phyloP scores from a whole-genome alignment of 2,329 filamentous ascomycete genomes.

The Hymenoscyphus fructigenus region DNA sequence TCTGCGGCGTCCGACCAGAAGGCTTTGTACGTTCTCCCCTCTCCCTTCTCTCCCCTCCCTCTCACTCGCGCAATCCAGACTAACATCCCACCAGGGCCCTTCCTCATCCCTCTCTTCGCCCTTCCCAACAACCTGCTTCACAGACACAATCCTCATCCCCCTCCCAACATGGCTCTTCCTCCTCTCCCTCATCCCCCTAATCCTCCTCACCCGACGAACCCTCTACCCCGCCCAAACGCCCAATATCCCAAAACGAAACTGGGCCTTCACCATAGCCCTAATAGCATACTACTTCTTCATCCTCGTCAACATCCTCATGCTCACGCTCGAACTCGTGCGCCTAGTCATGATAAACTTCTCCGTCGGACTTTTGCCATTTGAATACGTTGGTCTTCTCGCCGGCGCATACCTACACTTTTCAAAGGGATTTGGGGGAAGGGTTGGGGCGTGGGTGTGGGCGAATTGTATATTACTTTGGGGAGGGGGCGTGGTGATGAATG shows the following conservation, averaged over 20 bases:
- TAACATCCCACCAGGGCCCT: constrained; percentile 32
- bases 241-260: constrained; percentile 26
- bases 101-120: constrained; percentile 35
- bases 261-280: constrained; percentile 19
- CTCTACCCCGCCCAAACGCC: constrained; percentile 23
- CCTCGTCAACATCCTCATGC: constrained; percentile 35
- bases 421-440: constrained; percentile 25
- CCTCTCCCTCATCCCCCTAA: constrained; percentile 29
- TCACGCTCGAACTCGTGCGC: constrained; percentile 37
- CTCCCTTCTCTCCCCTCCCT: not conserved
- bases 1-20: constrained; percentile 37
- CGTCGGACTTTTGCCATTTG: constrained; percentile 38
- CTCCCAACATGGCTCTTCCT: constrained; percentile 38
- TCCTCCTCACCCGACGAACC: constrained; percentile 22
- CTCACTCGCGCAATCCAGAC: not conserved
- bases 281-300: constrained; percentile 36
- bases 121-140: constrained; percentile 40
- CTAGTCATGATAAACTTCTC: constrained; percentile 35
- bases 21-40: constrained; percentile 34
- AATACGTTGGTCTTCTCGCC: constrained; percentile 34
- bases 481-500: constrained; percentile 31
- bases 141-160: constrained; percentile 38
- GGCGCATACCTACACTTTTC: constrained; percentile 30
- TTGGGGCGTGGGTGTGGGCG: constrained; percentile 30
- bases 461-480: constrained; percentile 34